Evolutionary conservation across 352 stramenopile species (phyloP).

Genomic region (Globisporangium yorkense): DNA sequence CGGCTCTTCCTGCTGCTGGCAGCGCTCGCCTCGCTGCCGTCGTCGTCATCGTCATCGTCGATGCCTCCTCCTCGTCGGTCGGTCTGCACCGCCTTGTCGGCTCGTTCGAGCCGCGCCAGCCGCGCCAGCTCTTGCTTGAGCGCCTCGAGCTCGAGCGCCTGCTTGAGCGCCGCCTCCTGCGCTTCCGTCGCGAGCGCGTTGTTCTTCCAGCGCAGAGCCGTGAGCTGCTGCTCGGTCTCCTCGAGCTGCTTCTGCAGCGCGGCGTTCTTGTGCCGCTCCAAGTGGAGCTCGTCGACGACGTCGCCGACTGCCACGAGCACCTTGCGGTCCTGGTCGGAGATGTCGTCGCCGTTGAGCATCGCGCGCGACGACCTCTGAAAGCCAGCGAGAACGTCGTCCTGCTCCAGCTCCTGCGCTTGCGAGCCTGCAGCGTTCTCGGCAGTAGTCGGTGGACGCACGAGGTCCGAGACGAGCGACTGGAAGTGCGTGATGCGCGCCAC

Average conservation of each 20-base stretch:
- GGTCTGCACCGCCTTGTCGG: conserved; percentile 48
- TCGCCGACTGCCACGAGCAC: conserved; percentile 47
- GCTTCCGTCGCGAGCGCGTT: conserved; percentile 42
- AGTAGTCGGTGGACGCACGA: background rate
- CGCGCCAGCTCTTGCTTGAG: conserved; percentile 27
- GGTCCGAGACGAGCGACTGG: conserved; percentile 34
- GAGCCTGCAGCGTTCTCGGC: too few species aligned
- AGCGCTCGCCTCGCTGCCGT: conserved; percentile 1
- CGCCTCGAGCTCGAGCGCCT: conserved; percentile 30
- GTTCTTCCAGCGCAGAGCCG: conserved; percentile 45
- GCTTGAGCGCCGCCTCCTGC: conserved; percentile 22
- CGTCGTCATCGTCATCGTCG: conserved; percentile 5
- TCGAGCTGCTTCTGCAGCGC: conserved; percentile 31
- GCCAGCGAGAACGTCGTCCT: too few species aligned
- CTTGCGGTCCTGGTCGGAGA: conserved; percentile 63
- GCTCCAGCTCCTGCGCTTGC: too few species aligned
- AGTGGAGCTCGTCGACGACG: conserved; percentile 44
- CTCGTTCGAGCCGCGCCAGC: conserved; percentile 14
- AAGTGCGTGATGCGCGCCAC: conserved; percentile 52
- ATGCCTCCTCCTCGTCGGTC: conserved; percentile 8
- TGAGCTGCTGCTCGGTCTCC: conserved; percentile 41
- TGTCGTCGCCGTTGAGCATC: conserved; percentile 27
- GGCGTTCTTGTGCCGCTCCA: conserved; percentile 21
- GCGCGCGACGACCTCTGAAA: background rate
- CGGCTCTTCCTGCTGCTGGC: conserved; percentile 11